Conservation (phyloP, 1,284 basidiomycete species). For the Spongispora temasekensis region DNA sequence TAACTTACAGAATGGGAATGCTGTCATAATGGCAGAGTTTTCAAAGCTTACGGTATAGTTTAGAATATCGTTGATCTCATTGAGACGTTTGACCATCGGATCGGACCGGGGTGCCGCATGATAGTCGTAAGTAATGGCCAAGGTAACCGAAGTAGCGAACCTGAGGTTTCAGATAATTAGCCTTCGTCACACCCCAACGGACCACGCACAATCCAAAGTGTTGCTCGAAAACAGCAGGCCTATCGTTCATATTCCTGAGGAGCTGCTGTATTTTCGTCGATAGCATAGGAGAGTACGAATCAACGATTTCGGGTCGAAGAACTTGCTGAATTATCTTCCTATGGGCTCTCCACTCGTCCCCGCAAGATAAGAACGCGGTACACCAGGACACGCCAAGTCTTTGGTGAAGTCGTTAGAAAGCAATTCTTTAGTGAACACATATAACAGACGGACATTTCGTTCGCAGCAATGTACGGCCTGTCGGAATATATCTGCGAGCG, state of each 20-base stretch:
- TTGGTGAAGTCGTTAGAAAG: background rate
- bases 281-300: background rate
- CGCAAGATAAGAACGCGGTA: background rate
- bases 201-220: background rate
- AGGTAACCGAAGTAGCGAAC: background rate
- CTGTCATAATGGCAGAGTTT: background rate
- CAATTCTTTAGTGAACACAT: background rate
- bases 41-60: background rate
- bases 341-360: background rate
- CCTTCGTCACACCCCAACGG: too few relatives aligned
- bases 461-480: background rate
- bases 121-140: slow-evolving; percentile 1
- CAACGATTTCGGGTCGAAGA: background rate
- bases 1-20: slow-evolving; percentile 7
- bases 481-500: slow-evolving; percentile 1
- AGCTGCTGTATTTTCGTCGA: background rate
- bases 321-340: slow-evolving; percentile 1
- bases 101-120: background rate
- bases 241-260: background rate
- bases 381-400: slow-evolving; percentile 1
- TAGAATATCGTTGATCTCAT: background rate
- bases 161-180: too few relatives aligned
- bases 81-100: background rate
- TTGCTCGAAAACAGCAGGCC: background rate
- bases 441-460: background rate